Evolutionary conservation across 2,329 filamentous ascomycete species (phyloP).

Genomic region (Aspergillus brunneoviolaceus): DNA sequence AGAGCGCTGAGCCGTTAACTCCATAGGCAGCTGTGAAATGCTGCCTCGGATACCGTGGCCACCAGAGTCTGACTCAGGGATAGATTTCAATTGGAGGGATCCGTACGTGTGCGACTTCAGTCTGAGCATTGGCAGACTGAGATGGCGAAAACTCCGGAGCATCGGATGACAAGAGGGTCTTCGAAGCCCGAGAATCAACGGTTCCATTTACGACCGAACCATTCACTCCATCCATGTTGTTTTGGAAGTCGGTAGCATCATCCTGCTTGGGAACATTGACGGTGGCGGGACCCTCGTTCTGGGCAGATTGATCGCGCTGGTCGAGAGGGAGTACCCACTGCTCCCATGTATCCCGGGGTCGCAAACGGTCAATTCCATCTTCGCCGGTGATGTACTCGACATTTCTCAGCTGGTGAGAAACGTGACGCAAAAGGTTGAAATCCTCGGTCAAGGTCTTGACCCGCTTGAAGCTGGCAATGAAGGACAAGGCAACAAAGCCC

Average conservation of each 20-base stretch:
- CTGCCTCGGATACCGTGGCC: background rate
- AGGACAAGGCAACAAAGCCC: constrained; percentile 78
- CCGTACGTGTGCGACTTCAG: constrained; percentile 41
- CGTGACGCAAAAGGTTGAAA: constrained; percentile 69
- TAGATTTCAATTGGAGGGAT: constrained; percentile 26
- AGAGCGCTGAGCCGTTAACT: background rate
- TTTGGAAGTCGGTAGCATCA: constrained; percentile 35
- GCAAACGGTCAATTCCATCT: constrained; percentile 76
- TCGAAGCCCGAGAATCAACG: constrained; percentile 37
- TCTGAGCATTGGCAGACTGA: constrained; percentile 28
- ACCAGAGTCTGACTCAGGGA: background rate
- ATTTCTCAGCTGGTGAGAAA: constrained; percentile 68
- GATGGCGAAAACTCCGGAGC: constrained; percentile 63
- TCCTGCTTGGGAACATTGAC: constrained; percentile 36
- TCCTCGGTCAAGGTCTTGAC: constrained; percentile 73
- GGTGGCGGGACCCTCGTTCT: constrained; percentile 65
- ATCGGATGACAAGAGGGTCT: constrained; percentile 60
- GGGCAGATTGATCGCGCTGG: constrained; percentile 70
- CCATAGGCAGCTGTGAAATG: background rate
- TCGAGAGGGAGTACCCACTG: constrained; percentile 73
- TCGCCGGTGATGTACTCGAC: constrained; percentile 74
- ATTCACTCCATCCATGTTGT: constrained; percentile 32
- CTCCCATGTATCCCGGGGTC: constrained; percentile 73
- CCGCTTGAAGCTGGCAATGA: constrained; percentile 84
- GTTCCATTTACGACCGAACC: constrained; percentile 42